Base-by-base conservation (phyloP, 1,284 basidiomycete species). In the Ustilago sp. region DNA sequence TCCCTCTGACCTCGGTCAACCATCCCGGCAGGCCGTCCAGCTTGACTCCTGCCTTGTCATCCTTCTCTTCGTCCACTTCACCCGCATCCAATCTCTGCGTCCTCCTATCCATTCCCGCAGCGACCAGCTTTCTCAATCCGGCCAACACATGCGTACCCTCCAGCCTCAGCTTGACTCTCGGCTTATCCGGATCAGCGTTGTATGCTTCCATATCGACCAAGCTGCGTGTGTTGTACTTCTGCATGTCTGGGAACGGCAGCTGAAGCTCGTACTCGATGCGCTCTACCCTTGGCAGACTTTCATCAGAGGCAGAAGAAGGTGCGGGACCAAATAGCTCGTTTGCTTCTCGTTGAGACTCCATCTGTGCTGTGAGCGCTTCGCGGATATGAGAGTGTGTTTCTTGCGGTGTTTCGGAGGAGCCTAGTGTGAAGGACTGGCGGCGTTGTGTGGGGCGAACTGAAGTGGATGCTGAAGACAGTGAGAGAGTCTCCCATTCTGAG, bases 1-100 rank as follows among this genome's bases (percentile, higher is more conserved):
- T 81, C 0, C 80, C 76, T 47, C 73, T 68, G 7, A 82, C 68
- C 19, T 80, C 74, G 35, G 71, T 74, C 69, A 82, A 19, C 80
- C 80, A 82, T 1, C 68, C 63, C 0, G 80, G 80, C 43, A 82
- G 35, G 1, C 80, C 80, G 35, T 71, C 63, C 43, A 72, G 43
- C 58, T 58, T 64, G 15, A 59, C 41, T 7, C 43, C 57, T 11
- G 17, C 36, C 8, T 48, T 38, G 13, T 19, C 38, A 6, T 51
- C 63, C 8, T 59, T 54, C 4, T 31, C 71, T 4, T 67, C 74
- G 11, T 60, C 71, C 2, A 4, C 64, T 19, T 69, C 59, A 5
- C 62, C 74, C 8, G 59, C 67, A 53, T 77, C 63, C 50, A 69
- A 51, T 28, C 69, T 54, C 17, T 39, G 13, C 31, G 74, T 77